These are phyloP conservation scores for Cryptomeria japonica DNA, from an alignment of 75 land plant species.

Conservation along the genomic window DNA sequence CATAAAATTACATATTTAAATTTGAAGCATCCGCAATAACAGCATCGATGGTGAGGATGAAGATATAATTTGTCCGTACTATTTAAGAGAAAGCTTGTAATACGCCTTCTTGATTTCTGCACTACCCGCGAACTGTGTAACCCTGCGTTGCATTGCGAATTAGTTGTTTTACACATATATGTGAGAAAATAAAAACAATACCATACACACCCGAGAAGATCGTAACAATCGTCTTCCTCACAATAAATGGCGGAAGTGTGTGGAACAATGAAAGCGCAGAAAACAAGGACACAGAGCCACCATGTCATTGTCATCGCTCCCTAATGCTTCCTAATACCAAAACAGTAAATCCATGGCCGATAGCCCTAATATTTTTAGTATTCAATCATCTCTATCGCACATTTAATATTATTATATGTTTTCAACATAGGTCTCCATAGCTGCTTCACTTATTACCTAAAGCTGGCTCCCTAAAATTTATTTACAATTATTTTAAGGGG, in stretches of 20 bases:
- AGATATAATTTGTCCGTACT: constrained; percentile 37
- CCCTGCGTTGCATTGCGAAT: constrained; percentile 36
- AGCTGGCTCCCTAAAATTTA: too few species aligned
- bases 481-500: too few species aligned
- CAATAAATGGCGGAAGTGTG: constrained; percentile 78
- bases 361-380: too few species aligned
- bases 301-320: not conserved
- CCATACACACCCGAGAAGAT: constrained; percentile 79
- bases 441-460: too few species aligned
- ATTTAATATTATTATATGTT: too few species aligned
- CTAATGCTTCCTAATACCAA: too few species aligned
- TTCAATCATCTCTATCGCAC: too few species aligned
- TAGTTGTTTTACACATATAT: not conserved
- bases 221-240: constrained; percentile 98
- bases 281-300: not conserved
- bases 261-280: not conserved
- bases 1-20: not conserved
- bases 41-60: not conserved
- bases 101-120: constrained; percentile 97
- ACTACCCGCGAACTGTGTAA: constrained; percentile 72
- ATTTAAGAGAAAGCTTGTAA: constrained; percentile 95
- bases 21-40: not conserved
- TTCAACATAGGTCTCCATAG: too few species aligned
- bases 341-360: too few species aligned
- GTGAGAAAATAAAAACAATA: not conserved